Evolutionary conservation across 305 asterid genomes (phyloP).

Genomic region (Nicotiana rustica): DNA sequence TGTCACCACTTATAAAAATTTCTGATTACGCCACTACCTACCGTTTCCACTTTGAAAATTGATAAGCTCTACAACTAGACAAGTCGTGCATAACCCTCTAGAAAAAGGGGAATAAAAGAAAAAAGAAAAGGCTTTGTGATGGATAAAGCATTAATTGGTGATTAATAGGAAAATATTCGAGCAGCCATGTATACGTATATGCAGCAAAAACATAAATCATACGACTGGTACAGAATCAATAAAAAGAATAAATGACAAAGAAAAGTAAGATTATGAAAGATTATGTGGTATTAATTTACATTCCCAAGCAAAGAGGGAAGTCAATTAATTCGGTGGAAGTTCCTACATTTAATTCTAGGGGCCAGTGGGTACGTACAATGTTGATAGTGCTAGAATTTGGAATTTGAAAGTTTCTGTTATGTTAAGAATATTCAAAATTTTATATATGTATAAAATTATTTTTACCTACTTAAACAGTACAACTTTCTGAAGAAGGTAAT

Average conservation of each 20-base stretch:
- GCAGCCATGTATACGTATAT: not conserved
- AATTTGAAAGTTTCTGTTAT: too few relatives aligned
- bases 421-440: too few relatives aligned
- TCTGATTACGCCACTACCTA: not conserved
- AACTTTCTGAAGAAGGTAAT: too few relatives aligned
- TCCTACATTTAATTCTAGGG: not conserved
- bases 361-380: not conserved
- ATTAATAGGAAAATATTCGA: not conserved
- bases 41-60: not conserved
- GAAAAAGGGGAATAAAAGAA: too few relatives aligned
- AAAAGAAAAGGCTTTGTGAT: not conserved
- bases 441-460: too few relatives aligned
- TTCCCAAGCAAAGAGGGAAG: constrained; percentile 12
- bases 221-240: not conserved
- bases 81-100: not conserved
- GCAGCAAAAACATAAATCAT: not conserved
- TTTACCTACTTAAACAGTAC: too few relatives aligned
- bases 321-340: not conserved
- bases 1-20: too few relatives aligned
- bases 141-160: constrained; percentile 1
- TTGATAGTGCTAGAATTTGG: not conserved
- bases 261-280: not conserved
- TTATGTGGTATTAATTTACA: constrained; percentile 11
- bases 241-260: not conserved
- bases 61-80: not conserved